Evolutionary conservation across 2,329 filamentous ascomycete species (phyloP).

Genomic region (Diaporthe citri): DNA sequence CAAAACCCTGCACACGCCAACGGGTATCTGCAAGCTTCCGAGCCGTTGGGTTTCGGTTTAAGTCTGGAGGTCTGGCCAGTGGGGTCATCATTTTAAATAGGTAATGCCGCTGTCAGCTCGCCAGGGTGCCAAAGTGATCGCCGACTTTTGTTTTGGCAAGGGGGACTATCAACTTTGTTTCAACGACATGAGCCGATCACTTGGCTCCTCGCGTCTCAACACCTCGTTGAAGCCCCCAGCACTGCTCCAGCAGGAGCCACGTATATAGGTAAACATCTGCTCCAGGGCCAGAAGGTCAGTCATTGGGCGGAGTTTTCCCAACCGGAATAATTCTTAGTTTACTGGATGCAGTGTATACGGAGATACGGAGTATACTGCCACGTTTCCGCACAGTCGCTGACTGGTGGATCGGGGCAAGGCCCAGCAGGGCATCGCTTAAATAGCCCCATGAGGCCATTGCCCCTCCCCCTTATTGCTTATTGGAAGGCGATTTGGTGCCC

Average conservation of each 20-base stretch:
- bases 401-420: not conserved
- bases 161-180: slow-evolving; percentile 28
- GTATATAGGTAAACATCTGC: not conserved
- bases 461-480: not conserved
- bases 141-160: not conserved
- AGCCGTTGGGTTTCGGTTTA: slow-evolving; percentile 12
- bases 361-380: not conserved
- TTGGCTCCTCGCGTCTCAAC: not conserved
- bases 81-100: slow-evolving; percentile 24
- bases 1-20: not conserved
- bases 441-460: not conserved
- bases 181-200: slow-evolving; percentile 19
- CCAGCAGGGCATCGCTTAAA: not conserved
- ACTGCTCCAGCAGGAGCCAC: not conserved
- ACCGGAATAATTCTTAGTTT: not conserved
- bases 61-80: slow-evolving; percentile 17
- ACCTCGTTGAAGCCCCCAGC: not conserved
- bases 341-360: not conserved
- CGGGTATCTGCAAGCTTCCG: slow-evolving; percentile 28
- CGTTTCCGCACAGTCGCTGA: not conserved
- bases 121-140: slow-evolving; percentile 17
- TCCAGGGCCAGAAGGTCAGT: not conserved
- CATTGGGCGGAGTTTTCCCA: not conserved
- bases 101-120: slow-evolving; percentile 19
- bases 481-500: not conserved